A percentile compares a stretch with the other conserved stretches of the same genome.
Conservation (phyloP, 2,329 filamentous ascomycete species). For the Orbilia oligospora region DNA sequence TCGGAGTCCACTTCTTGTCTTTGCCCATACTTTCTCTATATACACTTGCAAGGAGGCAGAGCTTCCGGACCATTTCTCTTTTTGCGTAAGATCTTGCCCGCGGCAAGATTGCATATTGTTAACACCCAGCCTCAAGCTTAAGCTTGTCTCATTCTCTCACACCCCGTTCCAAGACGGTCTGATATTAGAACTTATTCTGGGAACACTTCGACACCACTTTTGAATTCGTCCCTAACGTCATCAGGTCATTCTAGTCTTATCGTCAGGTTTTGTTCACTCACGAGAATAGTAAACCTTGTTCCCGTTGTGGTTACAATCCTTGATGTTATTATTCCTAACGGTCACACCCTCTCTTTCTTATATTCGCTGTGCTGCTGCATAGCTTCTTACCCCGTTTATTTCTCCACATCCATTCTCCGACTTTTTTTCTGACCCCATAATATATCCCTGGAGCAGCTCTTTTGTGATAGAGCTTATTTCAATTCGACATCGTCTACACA, state of each 20-base stretch:
- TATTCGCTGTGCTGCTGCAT: constrained; percentile 47
- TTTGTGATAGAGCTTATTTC: constrained; percentile 12
- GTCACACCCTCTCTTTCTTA: constrained; percentile 39
- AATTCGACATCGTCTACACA: constrained; percentile 28
- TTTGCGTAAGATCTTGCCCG: constrained; percentile 40
- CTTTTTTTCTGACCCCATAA: constrained; percentile 29
- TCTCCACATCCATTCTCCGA: constrained; percentile 60
- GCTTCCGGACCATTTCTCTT: constrained; percentile 58
- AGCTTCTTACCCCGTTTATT: constrained; percentile 49
- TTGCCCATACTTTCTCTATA: constrained; percentile 43
- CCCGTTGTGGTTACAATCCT: constrained; percentile 34
- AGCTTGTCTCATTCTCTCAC: constrained; percentile 48
- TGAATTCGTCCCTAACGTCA: constrained; percentile 40
- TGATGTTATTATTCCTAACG: constrained; percentile 44
- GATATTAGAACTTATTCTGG: constrained; percentile 39
- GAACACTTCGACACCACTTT: constrained; percentile 34
- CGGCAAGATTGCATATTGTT: constrained; percentile 44
- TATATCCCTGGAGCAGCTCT: constrained; percentile 47
- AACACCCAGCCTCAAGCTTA: constrained; percentile 28
- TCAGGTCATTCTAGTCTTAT: constrained; percentile 60
- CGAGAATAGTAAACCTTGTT: constrained; percentile 35
- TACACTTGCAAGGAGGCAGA: constrained; percentile 59
- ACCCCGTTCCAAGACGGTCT: constrained; percentile 35
- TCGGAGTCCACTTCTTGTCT: constrained; percentile 46
- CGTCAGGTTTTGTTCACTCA: constrained; percentile 44